These are phyloP conservation scores for Physcomitrium patens DNA, from an alignment of 225 moss, liverwort and hornwort species.

Conservation along the genomic window DNA sequence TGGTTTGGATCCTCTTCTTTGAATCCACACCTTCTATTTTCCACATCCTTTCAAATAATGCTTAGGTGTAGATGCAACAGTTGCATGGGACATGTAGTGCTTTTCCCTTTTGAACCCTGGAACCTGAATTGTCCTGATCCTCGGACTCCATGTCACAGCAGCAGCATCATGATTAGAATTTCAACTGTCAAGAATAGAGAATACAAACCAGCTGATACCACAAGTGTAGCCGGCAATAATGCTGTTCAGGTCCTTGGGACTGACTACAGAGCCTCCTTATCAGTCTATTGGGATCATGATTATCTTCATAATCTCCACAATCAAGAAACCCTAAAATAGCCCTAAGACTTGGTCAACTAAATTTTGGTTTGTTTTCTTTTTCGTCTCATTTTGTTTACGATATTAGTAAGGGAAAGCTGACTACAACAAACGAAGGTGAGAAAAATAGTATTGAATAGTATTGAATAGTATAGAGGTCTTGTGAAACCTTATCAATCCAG, in stretches of 20 bases:
- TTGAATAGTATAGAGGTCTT: background rate
- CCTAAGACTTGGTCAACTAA: no score
- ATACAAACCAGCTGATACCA: background rate
- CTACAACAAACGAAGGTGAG: no score
- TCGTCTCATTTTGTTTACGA: no score
- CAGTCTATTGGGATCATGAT: no score
- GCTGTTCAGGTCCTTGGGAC: no score
- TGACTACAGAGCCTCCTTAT: no score
- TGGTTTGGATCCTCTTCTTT: background rate
- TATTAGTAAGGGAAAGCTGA: no score
- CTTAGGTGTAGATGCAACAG: background rate
- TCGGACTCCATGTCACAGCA: background rate
- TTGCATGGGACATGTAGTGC: conserved; percentile 1
- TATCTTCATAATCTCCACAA: no score
- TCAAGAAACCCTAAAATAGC: no score
- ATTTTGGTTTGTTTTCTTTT: no score
- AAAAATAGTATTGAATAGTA: background rate
- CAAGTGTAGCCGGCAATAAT: no score
- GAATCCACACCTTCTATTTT: background rate
- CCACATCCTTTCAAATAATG: conserved; percentile 19
- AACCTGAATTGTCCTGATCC: background rate
- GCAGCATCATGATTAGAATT: background rate
- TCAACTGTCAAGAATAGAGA: conserved; percentile 9
- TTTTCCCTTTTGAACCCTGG: background rate
- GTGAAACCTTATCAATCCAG: conserved; percentile 37